Conservation (phyloP, 306 rosid genomes). For the Vigna trinervia region DNA sequence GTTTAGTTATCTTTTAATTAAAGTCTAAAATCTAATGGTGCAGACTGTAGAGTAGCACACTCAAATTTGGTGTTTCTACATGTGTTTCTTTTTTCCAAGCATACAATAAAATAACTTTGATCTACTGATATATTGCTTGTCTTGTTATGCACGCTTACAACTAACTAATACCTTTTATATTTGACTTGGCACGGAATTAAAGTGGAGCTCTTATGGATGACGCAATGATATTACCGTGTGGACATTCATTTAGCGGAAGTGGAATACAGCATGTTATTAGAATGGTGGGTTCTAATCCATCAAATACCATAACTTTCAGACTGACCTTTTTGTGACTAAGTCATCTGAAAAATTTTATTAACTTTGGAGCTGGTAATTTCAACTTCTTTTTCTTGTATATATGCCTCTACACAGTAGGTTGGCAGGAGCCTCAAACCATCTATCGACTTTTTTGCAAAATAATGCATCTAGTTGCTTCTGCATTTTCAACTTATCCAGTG, state of each 20-base stretch:
- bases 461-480: not conserved
- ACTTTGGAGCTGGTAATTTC: conserved; percentile 49
- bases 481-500: not conserved
- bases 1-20: not conserved
- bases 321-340: conserved; percentile 49
- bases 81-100: not conserved
- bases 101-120: conserved; percentile 24
- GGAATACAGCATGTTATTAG: conserved; percentile 88
- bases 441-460: conserved; percentile 23
- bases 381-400: conserved; percentile 43
- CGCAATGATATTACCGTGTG: conserved; percentile 97
- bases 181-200: conserved; percentile 43
- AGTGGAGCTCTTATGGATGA: conserved; percentile 97
- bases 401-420: conserved; percentile 42
- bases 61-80: not conserved
- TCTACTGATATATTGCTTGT: conserved; percentile 10
- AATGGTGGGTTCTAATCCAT: conserved; percentile 81
- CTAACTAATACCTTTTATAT: conserved; percentile 10
- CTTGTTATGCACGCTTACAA: conserved; percentile 5
- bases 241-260: conserved; percentile 94
- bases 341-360: conserved; percentile 48
- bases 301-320: conserved; percentile 45
- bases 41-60: not conserved
- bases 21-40: not conserved
- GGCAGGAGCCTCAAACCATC: conserved; percentile 32